Base-by-base conservation (phyloP, 352 stramenopile species). In the Globisporangium yorkense region DNA sequence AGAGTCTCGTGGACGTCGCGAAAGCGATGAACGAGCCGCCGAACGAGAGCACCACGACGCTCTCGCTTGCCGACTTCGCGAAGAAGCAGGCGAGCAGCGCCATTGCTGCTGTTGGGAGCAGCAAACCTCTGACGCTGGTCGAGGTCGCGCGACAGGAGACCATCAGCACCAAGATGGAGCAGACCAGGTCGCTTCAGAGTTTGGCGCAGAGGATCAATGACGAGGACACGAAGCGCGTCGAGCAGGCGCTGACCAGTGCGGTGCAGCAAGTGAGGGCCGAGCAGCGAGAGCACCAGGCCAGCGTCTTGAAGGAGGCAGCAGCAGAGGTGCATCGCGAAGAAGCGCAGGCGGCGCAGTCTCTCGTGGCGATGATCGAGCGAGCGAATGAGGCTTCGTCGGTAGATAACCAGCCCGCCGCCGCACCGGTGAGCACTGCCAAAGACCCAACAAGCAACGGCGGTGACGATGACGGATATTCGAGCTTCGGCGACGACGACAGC, bases 151-250 rank as follows among this genome's bases (percentile, higher is more conserved):
- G 63, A 9, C 66, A 75, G 41, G 41, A 71, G 18, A 64, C 57
- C 16, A 18, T 56, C 41, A 63, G 21, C 9, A 31, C 13, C 27
- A 62, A 58, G 53, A 10, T 2, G n/a, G 29, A 18, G 54, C 9
- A 27, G 31, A 29, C 33, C 13, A 31, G 16, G 16, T 74, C 63
- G 51, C 40, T 84, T 20, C 49, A 66, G n/a, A 56, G 64, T 13
- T 37, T 89, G n/a, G 80, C 82, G 2, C 53, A 73, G 20, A 68
- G 81, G 20, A 79, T 89, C 13, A 64, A 86, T 45, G 51, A 67
- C 0, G 76, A 88, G 63, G 69, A 82, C 10, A 53, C 49, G 20
- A 59, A 48, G 7, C 54, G 59, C 8, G 66, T 88, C 21, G 63
- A 80, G 13, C 39, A 21, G 3, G 67, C 66, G 20, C 62, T 89